Conservation (phyloP, 2,329 filamentous ascomycete genomes). For the Ophiostoma ulmi region DNA sequence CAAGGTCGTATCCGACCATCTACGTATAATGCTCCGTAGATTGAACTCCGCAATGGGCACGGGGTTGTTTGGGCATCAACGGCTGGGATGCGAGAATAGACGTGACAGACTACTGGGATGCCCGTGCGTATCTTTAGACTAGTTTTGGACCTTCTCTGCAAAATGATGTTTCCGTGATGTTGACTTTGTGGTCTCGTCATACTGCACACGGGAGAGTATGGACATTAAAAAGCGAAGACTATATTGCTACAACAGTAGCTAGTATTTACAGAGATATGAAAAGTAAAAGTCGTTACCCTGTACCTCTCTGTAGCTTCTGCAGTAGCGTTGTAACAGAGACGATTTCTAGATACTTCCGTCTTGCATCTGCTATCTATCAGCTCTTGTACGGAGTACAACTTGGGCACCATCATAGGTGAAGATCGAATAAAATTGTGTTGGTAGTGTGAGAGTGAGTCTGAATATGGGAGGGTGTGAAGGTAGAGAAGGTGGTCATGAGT, state of each 20-base stretch:
- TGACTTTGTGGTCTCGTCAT: not conserved
- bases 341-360: not conserved
- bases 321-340: not conserved
- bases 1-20: not conserved
- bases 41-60: not conserved
- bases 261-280: not conserved
- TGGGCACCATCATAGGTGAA: not conserved
- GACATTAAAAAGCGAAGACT: not conserved
- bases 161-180: not conserved
- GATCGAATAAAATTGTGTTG: not conserved
- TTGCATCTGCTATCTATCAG: not conserved
- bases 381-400: not conserved
- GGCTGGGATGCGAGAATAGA: not conserved
- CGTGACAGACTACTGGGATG: constrained; percentile 6
- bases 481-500: not conserved
- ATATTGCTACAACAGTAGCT: not conserved
- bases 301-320: not conserved
- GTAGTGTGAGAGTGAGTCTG: not conserved
- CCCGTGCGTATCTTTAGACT: not conserved
- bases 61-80: constrained; percentile 6
- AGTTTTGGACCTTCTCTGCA: not conserved
- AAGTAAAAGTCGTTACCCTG: not conserved
- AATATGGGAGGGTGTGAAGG: not conserved
- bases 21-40: constrained; percentile 1
- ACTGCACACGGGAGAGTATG: not conserved